Evolutionary conservation across 768 basidiomycete species (phyloP).

Genomic region (Dioszegia aurantiaca): DNA sequence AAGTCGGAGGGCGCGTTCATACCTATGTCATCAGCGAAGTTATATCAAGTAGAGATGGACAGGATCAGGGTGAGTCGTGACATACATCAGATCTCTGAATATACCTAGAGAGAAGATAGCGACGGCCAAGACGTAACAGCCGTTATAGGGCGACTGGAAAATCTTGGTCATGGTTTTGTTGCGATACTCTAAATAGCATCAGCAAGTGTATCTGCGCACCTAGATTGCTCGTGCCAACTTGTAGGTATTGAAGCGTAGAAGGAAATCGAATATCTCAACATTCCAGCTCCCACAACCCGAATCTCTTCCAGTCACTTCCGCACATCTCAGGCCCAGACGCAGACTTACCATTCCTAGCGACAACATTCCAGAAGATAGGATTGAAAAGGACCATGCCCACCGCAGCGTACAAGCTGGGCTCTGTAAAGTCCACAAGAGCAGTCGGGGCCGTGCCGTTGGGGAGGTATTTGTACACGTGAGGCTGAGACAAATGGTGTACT

Average conservation of each 20-base stretch:
- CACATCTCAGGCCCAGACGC: background rate
- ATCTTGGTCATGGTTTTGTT: constrained; percentile 84
- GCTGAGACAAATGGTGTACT: constrained; percentile 30
- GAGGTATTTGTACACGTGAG: constrained; percentile 22
- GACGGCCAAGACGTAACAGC: constrained; percentile 82
- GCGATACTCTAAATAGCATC: constrained; percentile 60
- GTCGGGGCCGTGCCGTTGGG: constrained; percentile 3
- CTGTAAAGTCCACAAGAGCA: constrained; percentile 61
- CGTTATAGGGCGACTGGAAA: constrained; percentile 68
- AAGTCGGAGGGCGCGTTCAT: constrained; percentile 64
- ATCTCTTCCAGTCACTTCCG: too few species aligned
- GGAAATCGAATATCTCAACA: too few species aligned
- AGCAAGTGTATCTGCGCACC: too few species aligned
- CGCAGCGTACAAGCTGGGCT: constrained; percentile 65
- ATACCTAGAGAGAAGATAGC: constrained; percentile 83
- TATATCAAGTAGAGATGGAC: too few species aligned
- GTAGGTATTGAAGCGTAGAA: too few species aligned
- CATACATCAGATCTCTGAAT: constrained; percentile 79
- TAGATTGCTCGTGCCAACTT: too few species aligned
- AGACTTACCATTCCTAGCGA: constrained; percentile 81
- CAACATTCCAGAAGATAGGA: constrained; percentile 91
- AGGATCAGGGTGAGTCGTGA: constrained; percentile 22
- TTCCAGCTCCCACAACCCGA: too few species aligned
- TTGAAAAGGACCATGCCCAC: constrained; percentile 79
- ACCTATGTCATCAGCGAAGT: constrained; percentile 59